Percentiles rank a stretch among this genome's conserved stretches.
phyloP scores from a whole-genome alignment of 768 basidiomycete genomes.

The Lactifluus echinatus region DNA sequence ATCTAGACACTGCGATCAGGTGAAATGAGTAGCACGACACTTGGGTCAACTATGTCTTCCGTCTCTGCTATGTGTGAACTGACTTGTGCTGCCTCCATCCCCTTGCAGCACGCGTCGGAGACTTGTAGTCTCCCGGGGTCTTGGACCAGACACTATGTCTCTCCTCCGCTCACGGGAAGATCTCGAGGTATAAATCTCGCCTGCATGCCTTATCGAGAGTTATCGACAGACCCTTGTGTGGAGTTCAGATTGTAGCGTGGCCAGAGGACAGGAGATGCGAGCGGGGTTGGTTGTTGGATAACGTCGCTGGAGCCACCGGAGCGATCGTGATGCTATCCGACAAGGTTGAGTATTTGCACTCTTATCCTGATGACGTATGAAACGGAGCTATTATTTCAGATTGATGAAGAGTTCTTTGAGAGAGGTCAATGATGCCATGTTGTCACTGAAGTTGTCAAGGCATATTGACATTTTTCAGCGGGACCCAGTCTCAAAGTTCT shows the following conservation, averaged over 20 bases:
- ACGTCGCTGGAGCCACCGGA: constrained; percentile 57
- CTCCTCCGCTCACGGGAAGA: constrained; percentile 40
- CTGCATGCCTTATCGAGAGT: neutral
- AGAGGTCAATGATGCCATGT: constrained; percentile 30
- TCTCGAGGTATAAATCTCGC: constrained; percentile 37
- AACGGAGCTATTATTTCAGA: constrained; percentile 31
- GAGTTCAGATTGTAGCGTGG: constrained; percentile 39
- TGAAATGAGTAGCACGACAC: neutral
- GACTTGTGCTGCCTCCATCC: neutral
- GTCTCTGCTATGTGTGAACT: neutral
- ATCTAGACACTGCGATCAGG: neutral
- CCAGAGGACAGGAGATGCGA: constrained; percentile 47
- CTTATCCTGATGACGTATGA: constrained; percentile 14
- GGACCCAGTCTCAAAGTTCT: constrained; percentile 71
- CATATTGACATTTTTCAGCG: constrained; percentile 35
- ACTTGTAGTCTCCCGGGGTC: constrained; percentile 50
- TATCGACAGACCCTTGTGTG: neutral
- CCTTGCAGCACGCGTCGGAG: constrained; percentile 24
- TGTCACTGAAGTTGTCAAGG: neutral
- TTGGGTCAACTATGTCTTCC: neutral
- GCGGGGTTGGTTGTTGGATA: constrained; percentile 64
- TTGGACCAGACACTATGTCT: constrained; percentile 59
- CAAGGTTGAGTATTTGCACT: constrained; percentile 27
- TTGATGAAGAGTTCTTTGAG: constrained; percentile 65
- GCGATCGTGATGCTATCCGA: constrained; percentile 56